Base-by-base conservation (phyloP, 306 rosid genomes). In the Pyrus bretschneideri region DNA sequence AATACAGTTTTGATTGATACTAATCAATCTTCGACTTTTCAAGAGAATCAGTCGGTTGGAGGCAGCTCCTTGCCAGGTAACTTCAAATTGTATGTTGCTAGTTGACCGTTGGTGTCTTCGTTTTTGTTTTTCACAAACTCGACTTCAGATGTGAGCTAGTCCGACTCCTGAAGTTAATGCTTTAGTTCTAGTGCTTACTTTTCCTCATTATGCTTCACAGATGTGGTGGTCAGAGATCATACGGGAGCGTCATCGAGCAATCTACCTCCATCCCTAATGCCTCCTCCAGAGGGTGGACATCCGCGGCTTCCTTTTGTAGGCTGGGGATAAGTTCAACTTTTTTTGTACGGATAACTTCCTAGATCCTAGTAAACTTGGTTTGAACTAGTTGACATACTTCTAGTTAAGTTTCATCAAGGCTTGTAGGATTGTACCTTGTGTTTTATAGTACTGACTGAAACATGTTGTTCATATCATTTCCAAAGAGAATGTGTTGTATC, bases 221-320 rank as follows among this genome's bases (percentile, higher is more conserved):
- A 89, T 45, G 81, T 52, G 85, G 73, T 78, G 72, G 82, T 85
- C 7, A 68, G 73, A 78, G 87, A 86, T 60, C 79, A 78, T 3
- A 82, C 72, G 82, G 90, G 89, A 77, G 67, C 83, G 71, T 64
- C 91, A 17, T 86, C 85, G 83, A 93, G 76, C 17, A 95, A 92
- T 78, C 71, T 92, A 63, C 98, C 97, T n/a, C 96, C 93, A 3
- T 92, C 93, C 40, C 64, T 88, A 71, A 83, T 84, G 82, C 91
- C 91, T 81, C 91, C 90, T n/a, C 95, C 87, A 5, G 89, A 89
- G 46, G 89, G 80, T 79, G 95, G 89, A 66, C 86, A 87, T 81
- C 87, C 88, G 2, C 46, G 30, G 1, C 79, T 87, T 59, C 93
- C 93, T 35, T 85, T 80, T 62, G 69, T 88, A 21, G 95, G 89